phyloP scores from a whole-genome alignment of 257 asterid genomes.

The Scutellaria baicalensis region DNA sequence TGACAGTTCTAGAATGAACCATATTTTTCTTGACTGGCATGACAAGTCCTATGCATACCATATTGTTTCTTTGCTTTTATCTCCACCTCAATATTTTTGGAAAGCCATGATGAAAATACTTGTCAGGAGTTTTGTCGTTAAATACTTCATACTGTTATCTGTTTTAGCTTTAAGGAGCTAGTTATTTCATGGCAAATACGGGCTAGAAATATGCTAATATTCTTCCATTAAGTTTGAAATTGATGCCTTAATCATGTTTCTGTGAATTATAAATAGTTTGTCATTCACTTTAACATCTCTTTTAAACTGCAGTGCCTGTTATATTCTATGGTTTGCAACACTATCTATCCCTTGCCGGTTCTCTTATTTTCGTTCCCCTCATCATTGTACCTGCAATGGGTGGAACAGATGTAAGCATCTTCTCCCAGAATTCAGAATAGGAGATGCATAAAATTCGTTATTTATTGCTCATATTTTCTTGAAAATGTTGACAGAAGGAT shows the following conservation, averaged over 20 bases:
- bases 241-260: conserved; percentile 7
- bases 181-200: background rate
- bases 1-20: background rate
- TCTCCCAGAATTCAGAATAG: conserved; percentile 2
- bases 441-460: background rate
- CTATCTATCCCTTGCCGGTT: conserved; percentile 91
- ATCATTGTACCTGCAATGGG: conserved; percentile 91
- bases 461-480: conserved; percentile 13
- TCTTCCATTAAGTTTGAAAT: background rate
- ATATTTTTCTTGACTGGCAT: background rate
- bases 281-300: conserved; percentile 19
- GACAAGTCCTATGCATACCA: background rate
- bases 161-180: background rate
- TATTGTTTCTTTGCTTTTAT: background rate
- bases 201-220: background rate
- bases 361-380: conserved; percentile 88
- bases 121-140: background rate
- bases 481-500: conserved; percentile 64
- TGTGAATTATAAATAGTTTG: conserved; percentile 3
- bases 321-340: conserved; percentile 83
- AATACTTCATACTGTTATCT: background rate
- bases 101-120: background rate
- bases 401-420: conserved; percentile 85
- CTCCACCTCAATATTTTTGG: background rate
- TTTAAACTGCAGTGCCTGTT: conserved; percentile 51